Base-by-base conservation (phyloP, 139 green algal genomes). In the Chlamydomonas applanata region DNA sequence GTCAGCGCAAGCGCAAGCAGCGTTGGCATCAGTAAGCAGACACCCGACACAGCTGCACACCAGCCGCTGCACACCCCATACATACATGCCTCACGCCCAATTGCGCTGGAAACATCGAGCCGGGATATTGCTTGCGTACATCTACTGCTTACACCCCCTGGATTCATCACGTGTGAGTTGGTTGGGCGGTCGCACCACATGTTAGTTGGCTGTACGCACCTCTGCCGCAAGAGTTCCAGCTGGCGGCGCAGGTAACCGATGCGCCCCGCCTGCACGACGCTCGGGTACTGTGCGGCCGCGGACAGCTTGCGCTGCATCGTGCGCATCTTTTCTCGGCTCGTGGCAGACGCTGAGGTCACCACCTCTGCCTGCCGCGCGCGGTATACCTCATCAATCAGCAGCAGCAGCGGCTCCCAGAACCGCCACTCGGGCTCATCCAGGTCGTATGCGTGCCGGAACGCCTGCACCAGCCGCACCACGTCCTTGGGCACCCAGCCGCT, bases 401-500 rank as follows among this genome's bases (percentile, higher is more conserved):
- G 75, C 59, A 85, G 54, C 45, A 85, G 71, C 30, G 79, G 79
- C 75, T 85, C 79, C 74, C 74, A 85, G 71, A 69, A 65, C 29
- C 20, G 14, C 72, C 72, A 78, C 16, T 64, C 46, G 4, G 67
- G 53, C 27, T 33, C 27, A 19, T 61, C 40, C 24, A 79, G 46
- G 49, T 53, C 53, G 35, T 79, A 74, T 5, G 52, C 40, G 14
- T 69, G 64, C 22, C 34, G 34, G 73, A 79, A 79, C 22, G 73
- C 74, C 40, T 80, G 80, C 53, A 80, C 60, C 36, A 82, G 56
- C 3, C 76, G 72, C 29, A 86, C 75, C 45, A 82, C 80, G 33
- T 82, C 75, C 72, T 80, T 82, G 36, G 80, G 80, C 56, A 86
- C 75, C 80, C 80, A 86, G 57, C 80, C 80, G 40, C 75, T 82